Percentiles rank a stretch among this genome's conserved stretches.
These are phyloP conservation scores for Colletotrichum graminicola DNA, from an alignment of 2,329 filamentous ascomycete genomes.

Conservation along the genomic window DNA sequence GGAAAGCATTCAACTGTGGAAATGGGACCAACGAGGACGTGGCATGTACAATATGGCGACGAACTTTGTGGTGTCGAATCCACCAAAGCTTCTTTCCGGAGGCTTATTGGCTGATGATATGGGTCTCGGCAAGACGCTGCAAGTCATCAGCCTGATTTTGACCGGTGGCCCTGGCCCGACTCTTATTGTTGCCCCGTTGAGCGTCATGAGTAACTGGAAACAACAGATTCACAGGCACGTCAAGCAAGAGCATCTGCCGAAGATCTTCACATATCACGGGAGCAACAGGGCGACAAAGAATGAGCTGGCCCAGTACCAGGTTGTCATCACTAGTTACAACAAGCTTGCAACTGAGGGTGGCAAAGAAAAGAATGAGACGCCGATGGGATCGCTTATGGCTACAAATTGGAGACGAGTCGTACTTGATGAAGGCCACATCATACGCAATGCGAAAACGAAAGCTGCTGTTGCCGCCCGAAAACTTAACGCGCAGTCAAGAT, in stretches of 20 bases:
- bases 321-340: constrained; percentile 88
- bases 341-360: constrained; percentile 74
- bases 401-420: constrained; percentile 83
- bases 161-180: constrained; percentile 70
- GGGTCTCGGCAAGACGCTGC: constrained; percentile 90
- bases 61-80: constrained; percentile 69
- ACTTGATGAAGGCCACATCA: constrained; percentile 85
- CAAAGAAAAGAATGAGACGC: constrained; percentile 47
- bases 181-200: constrained; percentile 84
- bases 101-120: constrained; percentile 94
- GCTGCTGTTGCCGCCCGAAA: constrained; percentile 75
- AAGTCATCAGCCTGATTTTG: constrained; percentile 84
- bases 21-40: constrained; percentile 58
- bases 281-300: constrained; percentile 65
- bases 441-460: constrained; percentile 82
- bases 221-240: constrained; percentile 83
- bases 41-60: constrained; percentile 77
- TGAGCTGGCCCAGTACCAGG: constrained; percentile 75
- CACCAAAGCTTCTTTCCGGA: constrained; percentile 78
- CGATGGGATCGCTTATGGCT: constrained; percentile 50
- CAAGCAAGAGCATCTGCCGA: constrained; percentile 70
- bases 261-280: constrained; percentile 82
- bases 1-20: constrained; percentile 83
- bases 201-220: constrained; percentile 92
- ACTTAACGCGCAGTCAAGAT: constrained; percentile 78